Conservation (phyloP, 495 filamentous ascomycete species). For the Schizothecium vesticola region DNA sequence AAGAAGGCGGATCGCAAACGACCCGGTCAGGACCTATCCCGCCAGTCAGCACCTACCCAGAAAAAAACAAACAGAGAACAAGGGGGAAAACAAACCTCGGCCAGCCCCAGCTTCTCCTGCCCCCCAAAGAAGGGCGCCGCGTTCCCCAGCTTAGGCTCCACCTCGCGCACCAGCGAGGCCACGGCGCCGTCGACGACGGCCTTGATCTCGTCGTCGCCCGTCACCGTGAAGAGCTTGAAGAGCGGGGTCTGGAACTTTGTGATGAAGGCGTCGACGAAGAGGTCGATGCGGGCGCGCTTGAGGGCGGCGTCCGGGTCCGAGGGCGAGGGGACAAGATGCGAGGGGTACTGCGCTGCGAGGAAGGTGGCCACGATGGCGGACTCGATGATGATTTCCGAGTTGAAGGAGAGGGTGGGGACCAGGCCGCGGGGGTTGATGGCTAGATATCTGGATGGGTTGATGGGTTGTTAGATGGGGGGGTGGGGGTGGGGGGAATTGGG, state of each 20-base stretch:
- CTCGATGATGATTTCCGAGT: slow-evolving; percentile 69
- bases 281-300: slow-evolving; percentile 60
- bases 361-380: slow-evolving; percentile 68
- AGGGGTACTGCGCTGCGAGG: slow-evolving; percentile 52
- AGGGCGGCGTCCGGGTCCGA: slow-evolving; percentile 37
- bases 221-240: slow-evolving; percentile 37
- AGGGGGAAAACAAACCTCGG: slow-evolving; percentile 54
- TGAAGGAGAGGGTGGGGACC: slow-evolving; percentile 67
- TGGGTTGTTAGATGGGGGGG: too few species aligned
- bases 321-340: slow-evolving; percentile 46
- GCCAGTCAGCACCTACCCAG: neutral
- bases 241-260: slow-evolving; percentile 52
- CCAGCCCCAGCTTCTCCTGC: slow-evolving; percentile 64
- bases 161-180: slow-evolving; percentile 58
- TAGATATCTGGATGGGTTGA: slow-evolving; percentile 50
- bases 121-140: slow-evolving; percentile 80
- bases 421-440: slow-evolving; percentile 80
- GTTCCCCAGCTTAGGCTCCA: slow-evolving; percentile 64
- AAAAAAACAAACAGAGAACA: too few species aligned
- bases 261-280: slow-evolving; percentile 74
- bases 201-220: slow-evolving; percentile 35
- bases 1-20: slow-evolving; percentile 59
- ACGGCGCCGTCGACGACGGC: slow-evolving; percentile 40
- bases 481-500: too few species aligned
- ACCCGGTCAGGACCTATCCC: slow-evolving; percentile 56